These are phyloP conservation scores for Geosmithia flava DNA, from an alignment of 2,329 filamentous ascomycete species.

Conservation along the genomic window DNA sequence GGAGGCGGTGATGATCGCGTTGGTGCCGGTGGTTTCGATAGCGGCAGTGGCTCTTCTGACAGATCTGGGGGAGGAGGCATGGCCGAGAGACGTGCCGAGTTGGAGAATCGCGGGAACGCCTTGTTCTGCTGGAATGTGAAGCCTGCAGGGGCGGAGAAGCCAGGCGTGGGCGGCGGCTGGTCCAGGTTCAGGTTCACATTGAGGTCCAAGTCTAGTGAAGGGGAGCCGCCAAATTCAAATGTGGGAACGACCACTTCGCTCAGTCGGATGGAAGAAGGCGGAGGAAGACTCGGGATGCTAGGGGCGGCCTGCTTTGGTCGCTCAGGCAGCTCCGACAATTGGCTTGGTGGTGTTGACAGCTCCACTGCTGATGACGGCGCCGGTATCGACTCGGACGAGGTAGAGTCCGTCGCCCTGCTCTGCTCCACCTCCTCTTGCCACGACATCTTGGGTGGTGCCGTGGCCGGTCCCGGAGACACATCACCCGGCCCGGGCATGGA, in stretches of 20 bases:
- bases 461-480: conserved; percentile 51
- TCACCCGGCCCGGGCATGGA: conserved; percentile 37
- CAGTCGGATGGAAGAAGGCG: no score
- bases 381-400: background rate
- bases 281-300: no score
- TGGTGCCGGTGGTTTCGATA: conserved; percentile 1
- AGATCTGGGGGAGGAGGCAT: background rate
- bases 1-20: conserved; percentile 5
- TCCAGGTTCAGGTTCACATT: background rate
- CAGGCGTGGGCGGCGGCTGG: conserved; percentile 29
- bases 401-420: background rate
- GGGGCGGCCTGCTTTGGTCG: conserved; percentile 14
- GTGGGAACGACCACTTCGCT: background rate
- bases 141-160: conserved; percentile 23
- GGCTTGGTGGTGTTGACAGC: conserved; percentile 5
- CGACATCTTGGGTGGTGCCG: conserved; percentile 50
- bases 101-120: conserved; percentile 11
- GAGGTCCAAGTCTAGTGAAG: no score
- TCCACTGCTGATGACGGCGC: background rate
- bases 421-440: conserved; percentile 37
- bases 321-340: conserved; percentile 13
- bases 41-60: background rate
- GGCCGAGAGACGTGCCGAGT: conserved; percentile 3
- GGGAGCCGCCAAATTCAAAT: background rate
- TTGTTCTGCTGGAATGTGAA: conserved; percentile 29